Conservation (phyloP, 345 rosid genomes). For the Eucalyptus erythrocorys region DNA sequence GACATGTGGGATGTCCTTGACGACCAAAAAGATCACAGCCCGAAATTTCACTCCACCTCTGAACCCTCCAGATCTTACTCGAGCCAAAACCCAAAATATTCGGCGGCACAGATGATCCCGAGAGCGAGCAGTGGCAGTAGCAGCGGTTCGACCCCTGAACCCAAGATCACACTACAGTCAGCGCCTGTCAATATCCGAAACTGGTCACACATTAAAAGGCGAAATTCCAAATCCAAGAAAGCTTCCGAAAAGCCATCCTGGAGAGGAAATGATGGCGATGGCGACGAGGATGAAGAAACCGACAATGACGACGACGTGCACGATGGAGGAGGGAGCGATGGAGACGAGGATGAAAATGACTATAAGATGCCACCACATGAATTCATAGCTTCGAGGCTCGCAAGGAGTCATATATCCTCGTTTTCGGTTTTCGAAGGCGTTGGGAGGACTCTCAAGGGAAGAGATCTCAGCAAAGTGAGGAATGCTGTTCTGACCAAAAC, state of each 20-base stretch:
- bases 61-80: not conserved
- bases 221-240: not conserved
- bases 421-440: slow-evolving; percentile 78
- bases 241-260: not conserved
- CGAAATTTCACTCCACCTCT: not conserved
- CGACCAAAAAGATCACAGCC: not conserved
- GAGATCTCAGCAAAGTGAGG: slow-evolving; percentile 88
- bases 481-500: slow-evolving; percentile 72
- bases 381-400: slow-evolving; percentile 63
- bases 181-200: not conserved
- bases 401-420: slow-evolving; percentile 70
- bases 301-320: not conserved
- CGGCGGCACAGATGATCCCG: not conserved
- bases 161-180: not conserved
- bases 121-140: not conserved
- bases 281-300: not conserved
- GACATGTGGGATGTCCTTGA: not conserved
- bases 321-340: not conserved
- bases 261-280: not conserved
- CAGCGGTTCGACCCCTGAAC: not conserved
- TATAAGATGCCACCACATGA: slow-evolving; percentile 68
- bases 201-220: not conserved
- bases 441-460: slow-evolving; percentile 91
- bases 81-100: not conserved
- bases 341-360: not conserved